A percentile compares a stretch with the other conserved stretches of the same genome.
phyloP scores from a whole-genome alignment of 208 protist genomes.

The Trypanosoma brucei region DNA sequence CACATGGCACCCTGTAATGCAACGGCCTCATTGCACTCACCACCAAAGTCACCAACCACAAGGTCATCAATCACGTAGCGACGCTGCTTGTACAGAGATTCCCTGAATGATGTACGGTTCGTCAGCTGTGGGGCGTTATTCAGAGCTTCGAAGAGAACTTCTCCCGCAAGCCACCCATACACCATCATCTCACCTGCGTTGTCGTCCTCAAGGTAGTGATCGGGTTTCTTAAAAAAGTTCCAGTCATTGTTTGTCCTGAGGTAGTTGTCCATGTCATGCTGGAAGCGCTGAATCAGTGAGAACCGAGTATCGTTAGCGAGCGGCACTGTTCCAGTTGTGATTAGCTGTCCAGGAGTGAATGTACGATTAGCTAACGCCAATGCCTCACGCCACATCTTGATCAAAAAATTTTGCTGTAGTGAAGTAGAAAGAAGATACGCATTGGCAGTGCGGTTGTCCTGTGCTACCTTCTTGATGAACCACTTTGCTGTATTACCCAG shows the following conservation, averaged over 20 bases:
- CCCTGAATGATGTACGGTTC: slow-evolving; percentile 4
- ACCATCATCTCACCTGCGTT: slow-evolving; percentile 17
- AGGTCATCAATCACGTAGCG: slow-evolving; percentile 21
- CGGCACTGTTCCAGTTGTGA: slow-evolving; percentile 22
- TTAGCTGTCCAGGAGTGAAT: slow-evolving; percentile 15
- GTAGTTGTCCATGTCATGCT: slow-evolving; percentile 19
- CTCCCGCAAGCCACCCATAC: neutral
- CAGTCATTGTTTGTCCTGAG: slow-evolving; percentile 6
- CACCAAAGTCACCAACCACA: slow-evolving; percentile 26
- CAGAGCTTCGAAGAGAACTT: neutral
- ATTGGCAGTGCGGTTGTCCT: slow-evolving; percentile 13
- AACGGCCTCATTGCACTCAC: slow-evolving; percentile 1
- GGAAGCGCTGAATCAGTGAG: slow-evolving; percentile 18
- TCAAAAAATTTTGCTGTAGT: neutral
- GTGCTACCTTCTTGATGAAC: slow-evolving; percentile 11
- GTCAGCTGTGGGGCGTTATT: neutral
- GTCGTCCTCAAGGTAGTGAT: slow-evolving; percentile 18
- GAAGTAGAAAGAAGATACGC: slow-evolving; percentile 7
- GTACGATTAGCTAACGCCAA: neutral
- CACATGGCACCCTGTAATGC: slow-evolving; percentile 5
- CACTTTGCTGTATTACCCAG: neutral
- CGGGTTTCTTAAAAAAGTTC: neutral
- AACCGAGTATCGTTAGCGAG: slow-evolving; percentile 18
- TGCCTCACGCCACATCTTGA: neutral
- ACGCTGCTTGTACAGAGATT: slow-evolving; percentile 22